phyloP scores from a whole-genome alignment of 768 basidiomycete genomes.

The Pulveroboletus frians region DNA sequence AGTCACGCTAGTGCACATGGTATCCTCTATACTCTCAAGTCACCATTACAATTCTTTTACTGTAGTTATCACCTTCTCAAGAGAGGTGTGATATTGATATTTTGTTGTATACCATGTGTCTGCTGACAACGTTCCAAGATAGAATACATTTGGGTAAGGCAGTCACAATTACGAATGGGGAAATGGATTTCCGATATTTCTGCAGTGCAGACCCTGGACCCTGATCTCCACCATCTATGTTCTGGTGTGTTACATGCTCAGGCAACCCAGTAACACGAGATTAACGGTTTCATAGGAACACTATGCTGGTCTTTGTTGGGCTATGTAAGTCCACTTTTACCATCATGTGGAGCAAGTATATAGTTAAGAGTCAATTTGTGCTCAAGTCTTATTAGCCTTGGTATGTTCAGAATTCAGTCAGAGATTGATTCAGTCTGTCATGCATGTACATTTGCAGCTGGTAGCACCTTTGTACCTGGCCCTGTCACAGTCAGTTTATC shows the following conservation, averaged over 20 bases:
- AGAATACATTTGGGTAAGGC: not conserved
- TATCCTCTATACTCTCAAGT: not conserved
- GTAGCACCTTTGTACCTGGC: not conserved
- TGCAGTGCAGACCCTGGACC: not conserved
- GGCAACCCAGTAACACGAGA: not conserved
- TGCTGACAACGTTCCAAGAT: not conserved
- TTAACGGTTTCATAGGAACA: not conserved
- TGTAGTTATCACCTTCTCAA: not conserved
- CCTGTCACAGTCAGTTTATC: not conserved
- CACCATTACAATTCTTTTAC: not conserved
- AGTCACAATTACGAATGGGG: not conserved
- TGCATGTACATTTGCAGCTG: not conserved
- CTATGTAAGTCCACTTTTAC: not conserved
- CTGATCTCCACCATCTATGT: not conserved
- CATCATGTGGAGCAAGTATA: not conserved
- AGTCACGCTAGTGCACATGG: not conserved
- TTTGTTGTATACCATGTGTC: not conserved
- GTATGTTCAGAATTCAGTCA: not conserved
- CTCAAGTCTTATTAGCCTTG: not conserved
- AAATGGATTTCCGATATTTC: not conserved
- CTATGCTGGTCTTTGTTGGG: not conserved
- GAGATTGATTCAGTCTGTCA: not conserved
- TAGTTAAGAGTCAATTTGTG: not conserved
- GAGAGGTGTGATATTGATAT: not conserved
- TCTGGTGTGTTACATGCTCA: not conserved